These are phyloP conservation scores for Tetratostichococcus sp. DNA, from an alignment of 139 green algal species.

Conservation along the genomic window DNA sequence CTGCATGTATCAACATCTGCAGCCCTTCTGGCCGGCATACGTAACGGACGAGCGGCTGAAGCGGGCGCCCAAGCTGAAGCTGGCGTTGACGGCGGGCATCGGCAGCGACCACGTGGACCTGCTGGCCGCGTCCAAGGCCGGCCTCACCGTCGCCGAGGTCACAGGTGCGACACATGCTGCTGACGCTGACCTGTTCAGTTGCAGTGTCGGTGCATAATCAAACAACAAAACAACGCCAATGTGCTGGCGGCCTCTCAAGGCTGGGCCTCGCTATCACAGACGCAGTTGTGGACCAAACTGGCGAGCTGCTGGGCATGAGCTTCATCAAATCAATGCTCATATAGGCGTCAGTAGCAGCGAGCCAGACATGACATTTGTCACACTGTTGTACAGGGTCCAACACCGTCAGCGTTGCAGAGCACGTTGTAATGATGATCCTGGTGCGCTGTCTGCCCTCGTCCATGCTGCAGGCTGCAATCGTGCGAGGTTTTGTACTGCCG, in stretches of 20 bases:
- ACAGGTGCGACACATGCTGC: constrained; percentile 7
- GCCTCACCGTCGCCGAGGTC: constrained; percentile 26
- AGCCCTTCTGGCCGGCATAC: constrained; percentile 1
- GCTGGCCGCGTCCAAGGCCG: constrained; percentile 14
- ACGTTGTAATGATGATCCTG: constrained; percentile 2
- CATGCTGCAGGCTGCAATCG: too few relatives aligned
- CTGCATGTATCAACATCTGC: neutral
- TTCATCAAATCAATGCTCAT: too few relatives aligned
- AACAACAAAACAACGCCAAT: too few relatives aligned
- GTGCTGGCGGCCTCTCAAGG: too few relatives aligned
- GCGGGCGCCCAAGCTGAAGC: constrained; percentile 19
- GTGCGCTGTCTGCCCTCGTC: neutral
- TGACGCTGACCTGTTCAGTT: neutral
- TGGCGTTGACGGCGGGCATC: constrained; percentile 22
- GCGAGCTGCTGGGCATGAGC: too few relatives aligned
- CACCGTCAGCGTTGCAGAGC: neutral
- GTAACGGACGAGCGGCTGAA: constrained; percentile 10
- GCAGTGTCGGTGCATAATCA: too few relatives aligned
- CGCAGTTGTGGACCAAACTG: too few relatives aligned
- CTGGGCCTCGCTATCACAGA: too few relatives aligned
- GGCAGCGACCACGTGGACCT: constrained; percentile 26
- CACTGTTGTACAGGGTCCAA: constrained; percentile 15
- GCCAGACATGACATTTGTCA: too few relatives aligned
- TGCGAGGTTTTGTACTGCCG: too few relatives aligned
- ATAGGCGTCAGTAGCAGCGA: too few relatives aligned